Conservation (phyloP, 768 basidiomycete species). For the Daedaleopsis sinensis region DNA sequence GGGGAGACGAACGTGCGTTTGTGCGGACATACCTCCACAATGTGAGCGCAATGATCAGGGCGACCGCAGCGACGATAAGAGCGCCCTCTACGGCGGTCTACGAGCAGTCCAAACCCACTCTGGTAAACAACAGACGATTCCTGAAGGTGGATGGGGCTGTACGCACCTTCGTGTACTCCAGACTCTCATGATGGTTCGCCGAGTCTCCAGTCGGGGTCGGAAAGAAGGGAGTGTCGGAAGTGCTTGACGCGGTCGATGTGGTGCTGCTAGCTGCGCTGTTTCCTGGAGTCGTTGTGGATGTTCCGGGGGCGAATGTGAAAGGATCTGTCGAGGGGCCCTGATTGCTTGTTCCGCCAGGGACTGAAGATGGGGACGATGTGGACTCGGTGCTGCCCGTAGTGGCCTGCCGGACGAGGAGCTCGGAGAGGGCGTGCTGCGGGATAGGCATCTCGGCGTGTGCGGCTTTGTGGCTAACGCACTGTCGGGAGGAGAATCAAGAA, state of each 20-base stretch:
- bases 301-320: background rate
- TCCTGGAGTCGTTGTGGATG: background rate
- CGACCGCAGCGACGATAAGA: constrained; percentile 11
- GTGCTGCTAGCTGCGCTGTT: background rate
- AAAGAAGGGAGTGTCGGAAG: constrained; percentile 10
- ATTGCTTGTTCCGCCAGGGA: too few species aligned
- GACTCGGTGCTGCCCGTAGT: background rate
- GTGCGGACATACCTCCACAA: constrained; percentile 13
- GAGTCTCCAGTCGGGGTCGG: constrained; percentile 4
- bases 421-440: background rate
- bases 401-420: background rate
- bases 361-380: too few species aligned
- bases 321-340: background rate
- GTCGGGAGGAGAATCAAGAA: background rate
- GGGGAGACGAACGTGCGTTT: too few species aligned
- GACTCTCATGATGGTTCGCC: background rate
- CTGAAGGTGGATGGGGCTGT: background rate
- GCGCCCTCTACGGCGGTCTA: constrained; percentile 19
- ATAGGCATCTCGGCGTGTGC: background rate
- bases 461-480: background rate
- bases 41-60: constrained; percentile 1
- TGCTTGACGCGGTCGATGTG: constrained; percentile 4
- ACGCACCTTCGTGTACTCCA: constrained; percentile 14
- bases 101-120: background rate
- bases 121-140: background rate